These are phyloP conservation scores for Trametes villosa DNA, from an alignment of 768 basidiomycete genomes.

Conservation along the genomic window DNA sequence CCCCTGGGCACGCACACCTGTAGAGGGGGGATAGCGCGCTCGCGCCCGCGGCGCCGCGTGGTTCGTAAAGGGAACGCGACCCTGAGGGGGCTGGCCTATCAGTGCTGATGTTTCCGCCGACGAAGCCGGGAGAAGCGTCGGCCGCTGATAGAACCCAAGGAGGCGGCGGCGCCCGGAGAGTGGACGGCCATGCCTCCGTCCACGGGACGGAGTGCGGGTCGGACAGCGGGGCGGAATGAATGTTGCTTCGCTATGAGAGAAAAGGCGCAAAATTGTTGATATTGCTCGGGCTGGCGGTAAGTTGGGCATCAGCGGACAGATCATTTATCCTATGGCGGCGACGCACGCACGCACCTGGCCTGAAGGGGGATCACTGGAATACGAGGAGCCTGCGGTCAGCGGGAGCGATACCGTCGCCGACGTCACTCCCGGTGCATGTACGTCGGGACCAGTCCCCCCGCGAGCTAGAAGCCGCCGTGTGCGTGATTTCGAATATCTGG, in stretches of 20 bases:
- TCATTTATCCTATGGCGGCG: neutral
- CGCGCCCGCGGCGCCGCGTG: constrained; percentile 14
- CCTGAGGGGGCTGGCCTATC: constrained; percentile 14
- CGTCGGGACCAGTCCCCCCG: neutral
- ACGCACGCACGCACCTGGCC: neutral
- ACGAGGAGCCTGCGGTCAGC: neutral
- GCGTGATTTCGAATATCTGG: neutral
- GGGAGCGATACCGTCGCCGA: neutral
- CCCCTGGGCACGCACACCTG: neutral
- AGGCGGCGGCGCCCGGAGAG: neutral
- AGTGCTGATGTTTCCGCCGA: constrained; percentile 12
- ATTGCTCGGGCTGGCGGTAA: neutral
- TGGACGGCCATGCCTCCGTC: neutral
- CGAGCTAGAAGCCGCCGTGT: neutral
- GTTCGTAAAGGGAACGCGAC: constrained; percentile 3
- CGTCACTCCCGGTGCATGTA: neutral
- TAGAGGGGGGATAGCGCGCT: neutral
- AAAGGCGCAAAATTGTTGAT: neutral
- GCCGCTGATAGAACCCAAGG: neutral
- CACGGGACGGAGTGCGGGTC: neutral
- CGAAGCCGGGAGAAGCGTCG: constrained; percentile 14
- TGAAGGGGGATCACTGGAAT: neutral
- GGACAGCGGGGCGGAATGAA: neutral
- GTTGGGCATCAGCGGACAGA: neutral
- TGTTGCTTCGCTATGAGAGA: neutral